Base-by-base conservation (phyloP, 345 rosid species). In the Hibiscus syriacus region DNA sequence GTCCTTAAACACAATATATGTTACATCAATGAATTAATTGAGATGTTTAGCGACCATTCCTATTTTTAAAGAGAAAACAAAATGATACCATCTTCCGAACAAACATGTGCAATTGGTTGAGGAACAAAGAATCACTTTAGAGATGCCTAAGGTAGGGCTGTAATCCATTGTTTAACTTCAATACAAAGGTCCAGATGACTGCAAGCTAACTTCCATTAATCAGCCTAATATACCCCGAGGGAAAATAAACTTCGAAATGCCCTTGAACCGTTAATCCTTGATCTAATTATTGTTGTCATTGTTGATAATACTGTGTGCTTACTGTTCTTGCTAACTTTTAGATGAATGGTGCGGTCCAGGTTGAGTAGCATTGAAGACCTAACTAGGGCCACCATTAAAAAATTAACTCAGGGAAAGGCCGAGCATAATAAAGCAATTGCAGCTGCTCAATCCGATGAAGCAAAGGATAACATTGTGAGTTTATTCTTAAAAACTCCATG, bases 391-490 rank as follows among this genome's bases (percentile, higher is more conserved):
- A 83, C 90, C 1, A 84, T 89, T 88, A 94, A 90, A 76, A 94
- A 94, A 72, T 77, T 92, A 78, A 92, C 97, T 54, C 96, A 87
- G 75, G 94, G 90, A 73, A 82, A 87, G 97, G 82, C 88, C 20
- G 92, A 87, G 81, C 96, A 89, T 74, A 90, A 85, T 84, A 94
- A 94, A 82, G 90, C 92, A 63, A 87, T 94, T 97, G 86, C 97
- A 46, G 87, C 92, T 75, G 98, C 99, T 41, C 89, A 87, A 83
- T 76, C 97, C 10, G 97, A 91, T 76, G 98, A 87, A 72, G 98
- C 86, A 60, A 94, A 91, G 78, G 85, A 88, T 17, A 74, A 1
- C 67, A 70, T 94, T 71, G 99, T 91, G 70, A 81, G 97, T 84
- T 64, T 67, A 64, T 67, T 72, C 12, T 68, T 64, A 10, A 23